Conservation (phyloP, 1,284 basidiomycete species). For the Ceratobasidium sp. region DNA sequence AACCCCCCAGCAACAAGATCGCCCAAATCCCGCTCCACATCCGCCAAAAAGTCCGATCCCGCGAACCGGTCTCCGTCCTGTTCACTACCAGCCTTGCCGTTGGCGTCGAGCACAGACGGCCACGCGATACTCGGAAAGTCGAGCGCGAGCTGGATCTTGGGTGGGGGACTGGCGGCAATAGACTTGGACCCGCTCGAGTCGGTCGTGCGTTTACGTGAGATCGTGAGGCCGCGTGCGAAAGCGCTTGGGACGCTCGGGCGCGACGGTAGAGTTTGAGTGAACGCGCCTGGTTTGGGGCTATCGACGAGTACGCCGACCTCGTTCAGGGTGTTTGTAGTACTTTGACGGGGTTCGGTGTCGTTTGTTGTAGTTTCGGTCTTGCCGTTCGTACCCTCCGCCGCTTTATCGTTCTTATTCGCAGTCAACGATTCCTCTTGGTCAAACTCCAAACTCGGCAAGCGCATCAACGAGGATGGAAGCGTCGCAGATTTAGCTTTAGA, state of each 20-base stretch:
- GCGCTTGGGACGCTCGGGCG: conserved; percentile 26
- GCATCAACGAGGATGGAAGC: conserved; percentile 28
- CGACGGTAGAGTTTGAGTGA: conserved; percentile 32
- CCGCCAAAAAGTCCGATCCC: conserved; percentile 39
- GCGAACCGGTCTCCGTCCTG: conserved; percentile 20
- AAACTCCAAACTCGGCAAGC: conserved; percentile 43
- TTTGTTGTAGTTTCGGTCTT: conserved; percentile 2
- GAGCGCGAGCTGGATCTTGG: conserved; percentile 40
- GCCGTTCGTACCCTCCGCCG: neutral
- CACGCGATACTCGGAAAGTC: conserved; percentile 44
- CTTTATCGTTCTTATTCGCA: neutral
- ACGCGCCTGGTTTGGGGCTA: conserved; percentile 5
- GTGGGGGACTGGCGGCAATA: conserved; percentile 12
- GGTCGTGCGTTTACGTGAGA: conserved; percentile 30
- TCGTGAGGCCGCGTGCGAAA: neutral
- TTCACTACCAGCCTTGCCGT: neutral
- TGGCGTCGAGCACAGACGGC: conserved; percentile 17
- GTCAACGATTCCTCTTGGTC: neutral
- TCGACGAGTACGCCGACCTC: conserved; percentile 25
- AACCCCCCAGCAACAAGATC: conserved; percentile 26
- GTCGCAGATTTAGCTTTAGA: conserved; percentile 33
- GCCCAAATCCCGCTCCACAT: conserved; percentile 37
- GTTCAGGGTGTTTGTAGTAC: neutral
- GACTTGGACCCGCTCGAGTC: conserved; percentile 20
- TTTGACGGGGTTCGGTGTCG: neutral